Evolutionary conservation across 306 rosid species (phyloP), one percentile per base, ranked within the genome.

Genomic region (Hippophae gyantsensis): DNA sequence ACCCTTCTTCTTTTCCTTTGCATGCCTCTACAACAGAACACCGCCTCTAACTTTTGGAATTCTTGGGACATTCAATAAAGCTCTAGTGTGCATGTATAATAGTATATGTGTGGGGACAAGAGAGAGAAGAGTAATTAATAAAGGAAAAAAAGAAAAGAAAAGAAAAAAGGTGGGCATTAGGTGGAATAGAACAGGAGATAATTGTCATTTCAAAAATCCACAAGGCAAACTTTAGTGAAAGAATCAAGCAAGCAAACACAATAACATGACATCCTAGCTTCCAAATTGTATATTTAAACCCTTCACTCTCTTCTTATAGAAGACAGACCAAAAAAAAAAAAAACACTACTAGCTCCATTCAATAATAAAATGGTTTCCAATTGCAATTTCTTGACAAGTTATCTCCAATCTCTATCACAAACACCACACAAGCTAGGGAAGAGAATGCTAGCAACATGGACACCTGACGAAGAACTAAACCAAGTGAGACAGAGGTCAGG

Each of bases 381-480:
- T 6, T n/a, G 9, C 47, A 42, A 6, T 54, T 82, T 54, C 72
- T 66, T 82, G 59, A 73, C 85, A 38, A 78, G 52, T 13, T 90
- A 81, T 70, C 70, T 90, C 71, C 74, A 76, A 55, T 81, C 92
- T 41, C 84, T 90, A 13, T 69, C 78, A 54, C 98, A 85, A 72
- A 90, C 96, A 5, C 98, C 96, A 10, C 89, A 85, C 23, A 76
- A 89, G 53, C 89, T 90, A 0, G 78, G 81, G 53, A 87, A 66
- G 75, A 78, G 98, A 83, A 83, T 87, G 92, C 80, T 87, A 25
- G 96, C 98, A 12, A 85, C 95, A 1, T 87, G 92, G 96, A 90
- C 98, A 38, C 96, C 95, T 8, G 95, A 85, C 61, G 81, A 87
- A 38, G 98, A 90, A 73, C 84, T 79, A 53, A 85, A 87, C 92